A percentile compares a stretch with the other conserved stretches of the same genome.
Evolutionary conservation across 495 filamentous ascomycete species (phyloP).

Genomic region (Acidomyces sp.): DNA sequence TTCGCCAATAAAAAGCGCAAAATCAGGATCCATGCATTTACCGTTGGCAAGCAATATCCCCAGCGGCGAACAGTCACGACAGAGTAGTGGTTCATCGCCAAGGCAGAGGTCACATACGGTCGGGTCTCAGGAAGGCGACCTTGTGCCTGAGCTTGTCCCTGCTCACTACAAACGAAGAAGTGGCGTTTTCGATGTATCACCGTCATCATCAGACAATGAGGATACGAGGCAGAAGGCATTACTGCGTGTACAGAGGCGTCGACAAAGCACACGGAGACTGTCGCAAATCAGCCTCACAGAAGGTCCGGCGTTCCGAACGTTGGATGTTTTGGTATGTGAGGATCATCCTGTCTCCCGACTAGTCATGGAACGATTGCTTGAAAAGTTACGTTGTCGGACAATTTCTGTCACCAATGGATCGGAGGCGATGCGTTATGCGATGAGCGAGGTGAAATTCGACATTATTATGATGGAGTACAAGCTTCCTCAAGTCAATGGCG

Average conservation of each 20-base stretch:
- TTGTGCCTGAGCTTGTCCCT: slow-evolving; percentile 55
- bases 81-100: slow-evolving; percentile 32
- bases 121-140: slow-evolving; percentile 82
- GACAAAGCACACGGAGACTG: slow-evolving; percentile 81
- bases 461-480: slow-evolving; percentile 98
- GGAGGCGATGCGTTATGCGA: slow-evolving; percentile 80
- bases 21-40: slow-evolving; percentile 25
- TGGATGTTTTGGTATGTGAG: slow-evolving; percentile 93
- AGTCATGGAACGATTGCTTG: slow-evolving; percentile 92
- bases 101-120: slow-evolving; percentile 83
- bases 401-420: slow-evolving; percentile 78
- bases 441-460: slow-evolving; percentile 85
- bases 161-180: slow-evolving; percentile 81
- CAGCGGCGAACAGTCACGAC: slow-evolving; percentile 1
- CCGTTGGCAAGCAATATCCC: neutral
- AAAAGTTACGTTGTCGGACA: slow-evolving; percentile 90
- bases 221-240: slow-evolving; percentile 81
- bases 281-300: slow-evolving; percentile 75
- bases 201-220: slow-evolving; percentile 95
- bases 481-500: slow-evolving; percentile 83
- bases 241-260: slow-evolving; percentile 80
- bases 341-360: slow-evolving; percentile 94
- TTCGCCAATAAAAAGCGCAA: slow-evolving; percentile 64
- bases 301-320: slow-evolving; percentile 72
- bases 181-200: slow-evolving; percentile 90